Base-by-base conservation (phyloP, 148 eudicot genomes). In the Pouteria glomerata region DNA sequence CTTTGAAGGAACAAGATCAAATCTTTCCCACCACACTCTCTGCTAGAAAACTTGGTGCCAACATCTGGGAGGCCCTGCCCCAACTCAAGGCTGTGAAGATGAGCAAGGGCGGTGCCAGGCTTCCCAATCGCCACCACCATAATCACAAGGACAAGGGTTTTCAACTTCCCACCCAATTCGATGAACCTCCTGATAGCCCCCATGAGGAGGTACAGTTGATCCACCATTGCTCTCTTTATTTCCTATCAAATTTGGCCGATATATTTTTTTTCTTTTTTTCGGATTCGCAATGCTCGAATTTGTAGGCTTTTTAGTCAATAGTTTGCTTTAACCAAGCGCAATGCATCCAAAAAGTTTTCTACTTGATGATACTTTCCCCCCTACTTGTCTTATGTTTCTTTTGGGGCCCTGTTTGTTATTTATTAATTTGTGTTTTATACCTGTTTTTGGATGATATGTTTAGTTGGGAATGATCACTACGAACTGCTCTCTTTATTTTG, bases 41-140 rank as follows among this genome's bases (percentile, higher is more conserved):
- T 42, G 97, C 96, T 19, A 89, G 98, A 70, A 88, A 89, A 48
- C 84, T 94, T 50, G 96, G 87, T 66, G 91, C 95, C 39, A 85
- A 83, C 71, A 81, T 94, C 35, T 91, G 92, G 93, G 90, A 90
- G 73, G 70, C 81, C 66, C 72, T 81, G 58, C 86, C 90, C 3
- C 93, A 69, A 13, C 61, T 71, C 44, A 69, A 73, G 69, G 65
- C 71, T 29, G 58, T 55, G 29, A 86, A 59, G 27, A 87, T 87
- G 91, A 87, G 37, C 74, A 73, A 73, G 34, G 52, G 15, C 60
- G 74, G 73, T 61, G 29, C 76, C 41, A 14, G 68, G 71, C 35
- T 66, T 8, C 55, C 60, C 26, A 45, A 21, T 30, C 77, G 66
- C 53, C 74, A 27, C 67, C 69, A 24, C 75, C 31, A 61, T 23